Evolutionary conservation across 1,139 yeast genomes (phyloP).

Genomic region (Debaryomyces sp.): DNA sequence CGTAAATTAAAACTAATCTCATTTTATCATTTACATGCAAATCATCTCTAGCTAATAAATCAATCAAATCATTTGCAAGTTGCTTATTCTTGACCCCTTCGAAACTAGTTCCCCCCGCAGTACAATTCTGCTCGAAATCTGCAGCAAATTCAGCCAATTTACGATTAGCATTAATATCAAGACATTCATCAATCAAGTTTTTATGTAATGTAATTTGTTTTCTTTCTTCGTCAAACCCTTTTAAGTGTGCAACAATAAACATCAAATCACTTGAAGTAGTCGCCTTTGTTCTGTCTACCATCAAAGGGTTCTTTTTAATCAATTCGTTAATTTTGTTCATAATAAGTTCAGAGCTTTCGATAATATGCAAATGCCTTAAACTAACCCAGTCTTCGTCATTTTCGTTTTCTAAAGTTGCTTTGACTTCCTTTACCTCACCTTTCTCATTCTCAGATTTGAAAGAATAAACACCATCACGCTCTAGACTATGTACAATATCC

Average conservation of each 20-base stretch:
- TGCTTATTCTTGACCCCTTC: conserved; percentile 70
- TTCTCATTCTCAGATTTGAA: conserved; percentile 65
- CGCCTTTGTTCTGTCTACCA: conserved; percentile 65
- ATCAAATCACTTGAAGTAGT: conserved; percentile 62
- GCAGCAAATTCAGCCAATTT: conserved; percentile 64
- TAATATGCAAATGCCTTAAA: conserved; percentile 74
- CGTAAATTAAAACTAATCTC: conserved; percentile 76
- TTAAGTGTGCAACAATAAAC: conserved; percentile 67
- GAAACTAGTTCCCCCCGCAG: conserved; percentile 71
- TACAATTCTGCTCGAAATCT: conserved; percentile 73
- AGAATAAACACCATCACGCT: conserved; percentile 55
- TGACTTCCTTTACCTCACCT: conserved; percentile 51
- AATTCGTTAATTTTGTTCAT: conserved; percentile 65
- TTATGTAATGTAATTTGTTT: conserved; percentile 62
- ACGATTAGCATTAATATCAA: conserved; percentile 52
- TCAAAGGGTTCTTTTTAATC: conserved; percentile 70
- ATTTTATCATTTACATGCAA: conserved; percentile 65
- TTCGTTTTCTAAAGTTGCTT: conserved; percentile 54
- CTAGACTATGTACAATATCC: conserved; percentile 61
- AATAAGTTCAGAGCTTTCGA: conserved; percentile 71
- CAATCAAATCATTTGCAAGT: conserved; percentile 68
- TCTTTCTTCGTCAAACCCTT: conserved; percentile 70
- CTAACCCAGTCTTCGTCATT: conserved; percentile 76
- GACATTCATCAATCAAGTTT: conserved; percentile 59
- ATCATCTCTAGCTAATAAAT: conserved; percentile 54